A percentile compares a stretch with the other conserved stretches of the same genome.
Evolutionary conservation across 2,329 filamentous ascomycete genomes (phyloP).

Genomic region (Arthrobotrys sinensis): DNA sequence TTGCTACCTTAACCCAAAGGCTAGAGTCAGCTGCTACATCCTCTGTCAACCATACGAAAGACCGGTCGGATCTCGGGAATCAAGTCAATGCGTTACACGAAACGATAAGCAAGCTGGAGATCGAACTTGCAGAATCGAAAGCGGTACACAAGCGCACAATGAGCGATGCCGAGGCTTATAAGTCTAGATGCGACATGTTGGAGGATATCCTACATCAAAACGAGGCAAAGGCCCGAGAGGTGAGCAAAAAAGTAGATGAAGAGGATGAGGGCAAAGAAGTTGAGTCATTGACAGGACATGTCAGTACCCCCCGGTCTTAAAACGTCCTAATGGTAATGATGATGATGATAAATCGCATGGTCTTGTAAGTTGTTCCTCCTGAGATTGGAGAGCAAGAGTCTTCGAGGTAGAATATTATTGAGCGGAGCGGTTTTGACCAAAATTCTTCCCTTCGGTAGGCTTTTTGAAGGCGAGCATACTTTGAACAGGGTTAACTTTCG

Average conservation of each 20-base stretch:
- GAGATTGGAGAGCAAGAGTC: constrained; percentile 17
- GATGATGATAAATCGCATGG: constrained; percentile 55
- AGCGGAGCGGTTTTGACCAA: constrained; percentile 37
- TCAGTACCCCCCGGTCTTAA: constrained; percentile 58
- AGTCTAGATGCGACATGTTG: constrained; percentile 43
- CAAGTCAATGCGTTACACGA: constrained; percentile 35
- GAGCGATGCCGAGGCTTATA: constrained; percentile 51
- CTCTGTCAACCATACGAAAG: constrained; percentile 32
- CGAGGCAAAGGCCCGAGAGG: constrained; percentile 53
- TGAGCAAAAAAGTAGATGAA: constrained; percentile 59
- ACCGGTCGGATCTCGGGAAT: constrained; percentile 35
- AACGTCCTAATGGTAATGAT: constrained; percentile 54
- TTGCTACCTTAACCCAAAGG: constrained; percentile 26
- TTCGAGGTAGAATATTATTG: background rate
- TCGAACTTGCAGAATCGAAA: constrained; percentile 52
- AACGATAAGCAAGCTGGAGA: constrained; percentile 32
- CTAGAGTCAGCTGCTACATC: constrained; percentile 20
- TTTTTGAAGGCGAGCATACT: constrained; percentile 37
- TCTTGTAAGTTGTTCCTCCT: constrained; percentile 59
- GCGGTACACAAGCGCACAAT: constrained; percentile 41
- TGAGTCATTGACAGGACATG: constrained; percentile 61
- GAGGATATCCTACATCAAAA: constrained; percentile 56
- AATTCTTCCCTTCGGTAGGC: constrained; percentile 32
- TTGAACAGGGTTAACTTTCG: constrained; percentile 3
- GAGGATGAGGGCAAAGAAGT: constrained; percentile 60